These are phyloP conservation scores for Scalesia atractyloides DNA, from an alignment of 129 eudicot genomes.

Conservation along the genomic window DNA sequence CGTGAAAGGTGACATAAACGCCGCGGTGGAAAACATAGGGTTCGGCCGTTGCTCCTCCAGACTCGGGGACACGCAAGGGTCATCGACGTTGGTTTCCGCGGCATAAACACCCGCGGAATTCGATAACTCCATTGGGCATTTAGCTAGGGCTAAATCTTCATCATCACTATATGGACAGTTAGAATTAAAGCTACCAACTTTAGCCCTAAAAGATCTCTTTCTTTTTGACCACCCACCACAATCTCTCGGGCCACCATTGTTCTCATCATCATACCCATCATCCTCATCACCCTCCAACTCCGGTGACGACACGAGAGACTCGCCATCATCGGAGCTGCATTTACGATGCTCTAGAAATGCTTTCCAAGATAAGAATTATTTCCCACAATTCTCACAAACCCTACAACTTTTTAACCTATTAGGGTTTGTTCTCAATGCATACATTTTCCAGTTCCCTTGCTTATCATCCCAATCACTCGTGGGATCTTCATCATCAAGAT, in stretches of 20 bases:
- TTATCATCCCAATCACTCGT: constrained; percentile 76
- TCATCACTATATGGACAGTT: constrained; percentile 60
- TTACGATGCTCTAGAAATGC: constrained; percentile 88
- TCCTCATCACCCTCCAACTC: constrained; percentile 56
- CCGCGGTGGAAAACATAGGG: constrained; percentile 16
- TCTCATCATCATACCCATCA: constrained; percentile 29
- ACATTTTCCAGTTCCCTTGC: constrained; percentile 61
- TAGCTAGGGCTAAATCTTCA: constrained; percentile 71
- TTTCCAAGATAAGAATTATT: constrained; percentile 86
- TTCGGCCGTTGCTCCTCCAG: constrained; percentile 64
- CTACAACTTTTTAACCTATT: constrained; percentile 64
- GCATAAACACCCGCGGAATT: constrained; percentile 59
- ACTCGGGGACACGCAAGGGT: constrained; percentile 64
- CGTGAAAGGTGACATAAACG: constrained; percentile 29
- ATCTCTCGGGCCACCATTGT: constrained; percentile 26
- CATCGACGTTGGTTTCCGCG: constrained; percentile 50
- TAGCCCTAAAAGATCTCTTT: constrained; percentile 74
- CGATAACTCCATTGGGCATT: constrained; percentile 70
- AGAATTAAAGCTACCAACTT: constrained; percentile 48
- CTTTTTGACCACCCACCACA: constrained; percentile 73
- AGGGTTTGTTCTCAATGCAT: constrained; percentile 85
- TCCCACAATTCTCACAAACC: constrained; percentile 79
- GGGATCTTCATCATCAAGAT: constrained; percentile 71
- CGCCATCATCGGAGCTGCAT: constrained; percentile 73
- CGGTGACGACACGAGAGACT: constrained; percentile 65